phyloP scores from a whole-genome alignment of 306 rosid genomes.

The Trifolium dubium region DNA sequence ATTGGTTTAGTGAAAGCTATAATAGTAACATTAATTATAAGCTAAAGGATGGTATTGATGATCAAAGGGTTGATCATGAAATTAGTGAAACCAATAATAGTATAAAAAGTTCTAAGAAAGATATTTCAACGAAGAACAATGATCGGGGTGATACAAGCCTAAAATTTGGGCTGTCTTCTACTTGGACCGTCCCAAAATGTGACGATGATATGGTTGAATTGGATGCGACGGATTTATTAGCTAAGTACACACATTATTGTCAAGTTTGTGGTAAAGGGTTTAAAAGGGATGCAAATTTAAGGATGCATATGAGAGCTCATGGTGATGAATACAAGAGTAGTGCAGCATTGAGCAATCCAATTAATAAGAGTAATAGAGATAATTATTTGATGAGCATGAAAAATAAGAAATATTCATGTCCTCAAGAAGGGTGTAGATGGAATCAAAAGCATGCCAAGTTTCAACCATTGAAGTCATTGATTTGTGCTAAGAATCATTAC shows the following conservation, averaged over 20 bases:
- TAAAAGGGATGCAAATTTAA: slow-evolving; percentile 83
- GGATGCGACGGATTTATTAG: slow-evolving; percentile 71
- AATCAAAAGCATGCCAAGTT: slow-evolving; percentile 77
- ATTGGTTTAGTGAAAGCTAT: slow-evolving; percentile 58
- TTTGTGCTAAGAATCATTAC: slow-evolving; percentile 93
- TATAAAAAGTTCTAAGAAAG: slow-evolving; percentile 24
- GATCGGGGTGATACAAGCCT: neutral
- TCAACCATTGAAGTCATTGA: slow-evolving; percentile 89
- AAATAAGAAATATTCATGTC: slow-evolving; percentile 82
- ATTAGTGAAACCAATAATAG: slow-evolving; percentile 41
- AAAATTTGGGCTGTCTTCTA: neutral
- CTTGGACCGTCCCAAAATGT: neutral
- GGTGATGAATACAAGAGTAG: slow-evolving; percentile 88
- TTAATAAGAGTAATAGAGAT: slow-evolving; percentile 45
- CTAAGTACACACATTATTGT: slow-evolving; percentile 93
- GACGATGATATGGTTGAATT: slow-evolving; percentile 62
- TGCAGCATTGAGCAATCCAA: slow-evolving; percentile 75
- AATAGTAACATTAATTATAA: slow-evolving; percentile 27
- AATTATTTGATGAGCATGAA: slow-evolving; percentile 35
- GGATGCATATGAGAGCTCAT: slow-evolving; percentile 99
- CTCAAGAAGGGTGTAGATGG: slow-evolving; percentile 94
- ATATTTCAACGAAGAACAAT: neutral
- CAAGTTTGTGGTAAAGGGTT: slow-evolving; percentile 94
- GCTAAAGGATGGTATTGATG: slow-evolving; percentile 35
- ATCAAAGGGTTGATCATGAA: slow-evolving; percentile 25